Evolutionary conservation across 768 basidiomycete species (phyloP).

Genomic region (Lactarius akahatsu): DNA sequence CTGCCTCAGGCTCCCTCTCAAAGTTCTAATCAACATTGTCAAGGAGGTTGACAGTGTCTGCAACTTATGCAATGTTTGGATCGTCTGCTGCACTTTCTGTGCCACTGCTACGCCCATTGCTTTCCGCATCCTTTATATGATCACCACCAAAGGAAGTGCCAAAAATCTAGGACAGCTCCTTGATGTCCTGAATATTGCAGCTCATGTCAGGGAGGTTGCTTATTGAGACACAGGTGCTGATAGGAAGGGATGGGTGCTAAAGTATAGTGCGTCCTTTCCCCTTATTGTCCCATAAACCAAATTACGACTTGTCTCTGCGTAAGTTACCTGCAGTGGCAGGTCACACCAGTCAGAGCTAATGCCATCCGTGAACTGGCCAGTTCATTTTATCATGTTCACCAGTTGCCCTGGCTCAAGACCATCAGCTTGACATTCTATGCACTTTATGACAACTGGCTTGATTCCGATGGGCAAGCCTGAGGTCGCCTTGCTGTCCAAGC

Average conservation of each 20-base stretch:
- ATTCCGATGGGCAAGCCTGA: background rate
- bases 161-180: background rate
- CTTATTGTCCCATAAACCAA: background rate
- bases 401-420: background rate
- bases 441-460: background rate
- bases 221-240: slow-evolving; percentile 2
- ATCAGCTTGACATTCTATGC: background rate
- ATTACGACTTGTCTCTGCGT: background rate
- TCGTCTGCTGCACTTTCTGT: background rate
- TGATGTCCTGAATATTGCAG: background rate
- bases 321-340: background rate
- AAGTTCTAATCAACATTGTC: background rate
- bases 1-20: background rate
- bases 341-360: background rate
- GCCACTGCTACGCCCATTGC: slow-evolving; percentile 3
- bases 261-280: background rate
- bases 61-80: background rate
- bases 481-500: background rate
- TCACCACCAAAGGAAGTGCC: background rate
- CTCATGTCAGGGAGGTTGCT: background rate
- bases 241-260: background rate
- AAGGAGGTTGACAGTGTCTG: background rate
- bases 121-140: slow-evolving; percentile 1
- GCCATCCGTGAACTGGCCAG: background rate
- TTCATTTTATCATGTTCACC: background rate